phyloP scores from a whole-genome alignment of 78 protist genomes.

The Creolimax fragrantissima region DNA sequence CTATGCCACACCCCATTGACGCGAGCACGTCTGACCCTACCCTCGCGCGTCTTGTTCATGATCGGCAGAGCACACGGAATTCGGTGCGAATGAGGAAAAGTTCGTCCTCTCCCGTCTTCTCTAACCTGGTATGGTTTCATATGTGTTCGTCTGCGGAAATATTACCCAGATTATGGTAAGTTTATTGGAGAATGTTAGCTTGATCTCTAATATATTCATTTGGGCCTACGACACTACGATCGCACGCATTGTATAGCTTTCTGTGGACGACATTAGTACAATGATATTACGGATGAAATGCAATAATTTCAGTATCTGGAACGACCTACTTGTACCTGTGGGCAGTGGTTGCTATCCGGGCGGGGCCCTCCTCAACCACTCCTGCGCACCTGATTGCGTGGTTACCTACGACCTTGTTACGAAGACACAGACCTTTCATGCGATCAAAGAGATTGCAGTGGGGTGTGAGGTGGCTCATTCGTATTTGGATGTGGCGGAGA shows the following conservation, averaged over 20 bases:
- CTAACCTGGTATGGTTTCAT: background rate
- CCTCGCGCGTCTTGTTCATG: background rate
- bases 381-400: background rate
- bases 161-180: background rate
- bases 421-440: background rate
- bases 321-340: background rate
- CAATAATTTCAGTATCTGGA: slow-evolving; percentile 18
- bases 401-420: background rate
- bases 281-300: background rate
- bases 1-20: background rate
- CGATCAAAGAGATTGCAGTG: background rate
- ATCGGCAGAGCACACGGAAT: background rate
- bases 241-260: no score
- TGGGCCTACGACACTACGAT: no score
- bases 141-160: background rate
- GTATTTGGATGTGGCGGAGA: background rate
- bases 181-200: background rate
- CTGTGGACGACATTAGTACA: background rate
- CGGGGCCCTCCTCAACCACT: background rate
- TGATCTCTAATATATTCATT: background rate
- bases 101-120: background rate
- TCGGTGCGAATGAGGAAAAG: background rate
- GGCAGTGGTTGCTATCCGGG: background rate
- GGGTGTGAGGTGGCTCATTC: background rate
- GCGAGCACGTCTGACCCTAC: background rate